Base-by-base conservation (phyloP, 768 basidiomycete species). In the Tricholoma flavovirens region DNA sequence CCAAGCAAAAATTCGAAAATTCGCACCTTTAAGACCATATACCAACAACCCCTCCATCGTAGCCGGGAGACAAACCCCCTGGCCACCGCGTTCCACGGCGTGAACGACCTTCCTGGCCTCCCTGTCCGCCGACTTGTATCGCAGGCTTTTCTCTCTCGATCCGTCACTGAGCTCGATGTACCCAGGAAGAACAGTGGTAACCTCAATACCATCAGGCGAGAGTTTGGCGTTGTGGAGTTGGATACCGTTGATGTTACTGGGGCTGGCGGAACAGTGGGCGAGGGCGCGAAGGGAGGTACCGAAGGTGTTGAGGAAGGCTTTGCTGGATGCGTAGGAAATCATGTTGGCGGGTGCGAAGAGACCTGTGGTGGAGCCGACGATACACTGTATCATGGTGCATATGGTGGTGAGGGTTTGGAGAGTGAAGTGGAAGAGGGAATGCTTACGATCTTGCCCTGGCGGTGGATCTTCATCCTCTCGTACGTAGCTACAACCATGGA, bases 221-320 rank as follows among this genome's bases (percentile, higher is more conserved):
- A 26, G 26, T 15, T 21, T 48, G 8, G 26, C 14, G 26, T 48
- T 29, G n/a, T 15, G 12, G 10, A 10, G 8, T 9, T 43, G 9
- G 9, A 22, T 46, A 21, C 69, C 67, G 11, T 72, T 67, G 11
- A 68, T 50, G 29, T 15, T 46, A 29, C 5, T 12, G 14, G 30
- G 14, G 21, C 15, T 45, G 5, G 64, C 64, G 29, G 24, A 57
- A 0, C 62, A 60, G 1, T 64, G 59, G 2, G 67, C 71, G 9
- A 70, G 59, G 12, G 66, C 53, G 50, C 68, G 69, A 19, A 72
- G 65, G 9, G n/a, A n/a, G n/a, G n/a, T n/a, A n/a, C n/a, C n/a
- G n/a, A n/a, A n/a, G n/a, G n/a, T n/a, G n/a, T n/a, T 68, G 56
- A 72, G 58, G 53, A 70, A 71, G 0, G 69, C 54, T 30, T 71